Evolutionary conservation across 768 basidiomycete species (phyloP).

Genomic region (Bullera alba): DNA sequence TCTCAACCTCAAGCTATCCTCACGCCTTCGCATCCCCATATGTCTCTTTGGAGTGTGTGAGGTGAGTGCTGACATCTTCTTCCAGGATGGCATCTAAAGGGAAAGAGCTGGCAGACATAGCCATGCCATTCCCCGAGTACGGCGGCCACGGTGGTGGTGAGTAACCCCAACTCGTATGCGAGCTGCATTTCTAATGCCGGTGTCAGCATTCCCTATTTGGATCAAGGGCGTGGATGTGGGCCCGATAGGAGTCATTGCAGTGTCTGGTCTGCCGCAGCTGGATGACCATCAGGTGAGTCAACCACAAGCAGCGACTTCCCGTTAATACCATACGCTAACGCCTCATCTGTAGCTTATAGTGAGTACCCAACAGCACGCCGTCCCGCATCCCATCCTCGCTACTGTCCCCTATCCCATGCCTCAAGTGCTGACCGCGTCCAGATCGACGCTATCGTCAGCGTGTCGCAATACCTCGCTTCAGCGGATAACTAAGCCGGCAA

Average conservation of each 20-base stretch:
- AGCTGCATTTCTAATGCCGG: background rate
- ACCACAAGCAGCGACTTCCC: background rate
- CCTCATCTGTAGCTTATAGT: background rate
- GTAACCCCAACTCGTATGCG: background rate
- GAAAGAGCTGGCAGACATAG: constrained; percentile 16
- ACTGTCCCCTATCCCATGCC: background rate
- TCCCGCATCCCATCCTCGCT: too few relatives aligned
- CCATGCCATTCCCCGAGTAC: constrained; percentile 29
- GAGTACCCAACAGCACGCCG: too few relatives aligned
- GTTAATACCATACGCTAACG: background rate
- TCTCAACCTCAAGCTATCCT: background rate
- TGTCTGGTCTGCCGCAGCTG: constrained; percentile 34
- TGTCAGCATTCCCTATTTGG: constrained; percentile 13
- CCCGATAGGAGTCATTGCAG: constrained; percentile 34
- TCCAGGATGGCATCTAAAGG: constrained; percentile 17
- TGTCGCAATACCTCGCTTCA: background rate
- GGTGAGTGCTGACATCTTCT: background rate
- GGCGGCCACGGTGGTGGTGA: constrained; percentile 32
- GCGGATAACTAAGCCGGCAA: background rate
- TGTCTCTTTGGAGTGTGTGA: background rate
- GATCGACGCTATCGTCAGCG: background rate
- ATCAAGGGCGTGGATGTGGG: constrained; percentile 15
- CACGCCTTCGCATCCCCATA: background rate
- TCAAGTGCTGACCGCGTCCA: background rate
- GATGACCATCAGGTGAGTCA: constrained; percentile 36